Conservation (phyloP, 2,329 filamentous ascomycete genomes). For the Akanthomyces lecanii region DNA sequence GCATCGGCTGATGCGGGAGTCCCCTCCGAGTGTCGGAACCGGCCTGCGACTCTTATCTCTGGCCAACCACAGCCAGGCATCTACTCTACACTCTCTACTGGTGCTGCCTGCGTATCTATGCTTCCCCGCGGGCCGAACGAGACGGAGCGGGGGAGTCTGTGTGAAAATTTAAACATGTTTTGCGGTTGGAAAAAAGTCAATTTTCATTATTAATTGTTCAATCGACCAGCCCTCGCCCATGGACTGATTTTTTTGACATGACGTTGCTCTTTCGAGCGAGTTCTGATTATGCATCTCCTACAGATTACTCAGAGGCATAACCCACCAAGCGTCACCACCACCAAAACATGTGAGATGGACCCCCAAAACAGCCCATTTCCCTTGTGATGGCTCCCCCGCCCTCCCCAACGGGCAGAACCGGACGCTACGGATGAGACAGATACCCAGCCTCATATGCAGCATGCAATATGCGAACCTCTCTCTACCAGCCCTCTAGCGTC, state of each 20-base stretch:
- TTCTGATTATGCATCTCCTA: neutral
- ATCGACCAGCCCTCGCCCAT: no score
- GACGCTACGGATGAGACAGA: constrained; percentile 1
- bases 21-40: constrained; percentile 1
- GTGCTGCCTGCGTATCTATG: neutral
- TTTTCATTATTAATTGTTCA: neutral
- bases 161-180: no score
- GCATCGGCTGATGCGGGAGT: neutral
- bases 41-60: constrained; percentile 5
- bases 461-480: neutral
- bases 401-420: constrained; percentile 12
- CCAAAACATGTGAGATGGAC: constrained; percentile 8
- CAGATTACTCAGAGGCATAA: neutral
- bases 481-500: neutral
- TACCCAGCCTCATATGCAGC: neutral
- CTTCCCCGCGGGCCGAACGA: no score
- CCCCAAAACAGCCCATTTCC: constrained; percentile 1
- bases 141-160: no score
- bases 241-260: no score
- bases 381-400: neutral
- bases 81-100: neutral
- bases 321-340: neutral
- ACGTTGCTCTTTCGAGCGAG: no score
- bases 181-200: neutral
- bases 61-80: neutral